Percentiles rank a stretch among this genome's conserved stretches.
phyloP scores from a whole-genome alignment of 305 asterid genomes.

The Plantago rigida region DNA sequence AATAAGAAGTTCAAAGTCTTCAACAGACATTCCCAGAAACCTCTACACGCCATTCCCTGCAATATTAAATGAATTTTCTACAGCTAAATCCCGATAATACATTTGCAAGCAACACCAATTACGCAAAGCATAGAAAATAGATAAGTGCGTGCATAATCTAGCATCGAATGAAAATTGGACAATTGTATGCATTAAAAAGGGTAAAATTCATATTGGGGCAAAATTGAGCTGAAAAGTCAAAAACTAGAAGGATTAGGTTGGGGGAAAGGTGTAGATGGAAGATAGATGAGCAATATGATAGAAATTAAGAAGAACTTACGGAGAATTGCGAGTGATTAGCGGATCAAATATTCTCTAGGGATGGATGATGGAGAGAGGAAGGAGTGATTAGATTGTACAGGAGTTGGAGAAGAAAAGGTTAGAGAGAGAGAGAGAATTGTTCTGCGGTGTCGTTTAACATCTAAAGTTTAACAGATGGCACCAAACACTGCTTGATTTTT shows the following conservation, averaged over 20 bases:
- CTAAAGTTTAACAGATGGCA: constrained; percentile 10
- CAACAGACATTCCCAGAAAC: constrained; percentile 72
- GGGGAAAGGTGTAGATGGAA: neutral
- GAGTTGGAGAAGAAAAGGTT: neutral
- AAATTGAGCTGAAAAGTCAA: neutral
- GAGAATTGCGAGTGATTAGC: neutral
- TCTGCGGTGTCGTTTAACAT: neutral
- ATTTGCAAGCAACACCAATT: neutral
- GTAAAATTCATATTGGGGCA: neutral
- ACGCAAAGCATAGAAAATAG: neutral
- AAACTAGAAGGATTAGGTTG: neutral
- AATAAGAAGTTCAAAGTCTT: constrained; percentile 73
- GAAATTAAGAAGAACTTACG: constrained; percentile 3
- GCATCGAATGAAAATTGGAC: neutral
- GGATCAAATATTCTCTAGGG: constrained; percentile 6
- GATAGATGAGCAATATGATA: neutral
- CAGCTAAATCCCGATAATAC: neutral
- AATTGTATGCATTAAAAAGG: neutral
- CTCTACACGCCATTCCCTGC: constrained; percentile 67
- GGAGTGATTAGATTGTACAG: no score
- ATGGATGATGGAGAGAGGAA: constrained; percentile 4
- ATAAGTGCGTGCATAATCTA: neutral
- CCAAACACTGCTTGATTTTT: neutral
- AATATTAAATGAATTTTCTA: neutral
- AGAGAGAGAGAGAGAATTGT: constrained; percentile 5